A percentile compares a stretch with the other conserved stretches of the same genome.
Evolutionary conservation across 2,329 filamentous ascomycete genomes (phyloP).

Genomic region (Colletotrichum sp.): DNA sequence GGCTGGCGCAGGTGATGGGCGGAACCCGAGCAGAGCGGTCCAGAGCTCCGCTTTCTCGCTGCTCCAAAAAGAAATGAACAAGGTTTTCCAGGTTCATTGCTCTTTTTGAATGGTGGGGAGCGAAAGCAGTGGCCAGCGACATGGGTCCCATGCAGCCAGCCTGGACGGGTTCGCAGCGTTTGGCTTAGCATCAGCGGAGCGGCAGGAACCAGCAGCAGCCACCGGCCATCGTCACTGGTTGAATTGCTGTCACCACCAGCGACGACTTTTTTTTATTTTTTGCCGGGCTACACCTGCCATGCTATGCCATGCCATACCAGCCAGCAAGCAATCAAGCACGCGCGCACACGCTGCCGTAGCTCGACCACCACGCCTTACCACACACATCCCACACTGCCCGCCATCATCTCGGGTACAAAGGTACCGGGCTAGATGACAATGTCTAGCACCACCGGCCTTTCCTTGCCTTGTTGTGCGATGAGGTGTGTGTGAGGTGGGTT

Average conservation of each 20-base stretch:
- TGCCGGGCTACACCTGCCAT: neutral
- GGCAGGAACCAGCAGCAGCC: neutral
- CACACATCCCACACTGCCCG: neutral
- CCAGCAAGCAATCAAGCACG: neutral
- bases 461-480: neutral
- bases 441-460: neutral
- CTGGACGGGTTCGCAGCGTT: neutral
- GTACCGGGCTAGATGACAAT: neutral
- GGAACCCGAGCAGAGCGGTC: neutral
- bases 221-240: neutral
- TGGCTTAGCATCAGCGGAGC: neutral
- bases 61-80: slow-evolving; percentile 11
- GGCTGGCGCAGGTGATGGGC: neutral
- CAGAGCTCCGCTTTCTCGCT: neutral
- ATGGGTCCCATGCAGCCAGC: slow-evolving; percentile 8
- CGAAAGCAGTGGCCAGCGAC: slow-evolving; percentile 7
- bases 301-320: neutral
- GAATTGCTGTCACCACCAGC: neutral
- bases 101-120: slow-evolving; percentile 11
- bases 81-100: slow-evolving; percentile 18
- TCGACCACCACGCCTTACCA: neutral
- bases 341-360: neutral
- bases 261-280: neutral
- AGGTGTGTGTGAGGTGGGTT: neutral
- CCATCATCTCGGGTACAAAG: neutral